Evolutionary conservation across 2,329 filamentous ascomycete genomes (phyloP), one percentile per base, ranked within the genome.

Genomic region (Metarhizium humberi): DNA sequence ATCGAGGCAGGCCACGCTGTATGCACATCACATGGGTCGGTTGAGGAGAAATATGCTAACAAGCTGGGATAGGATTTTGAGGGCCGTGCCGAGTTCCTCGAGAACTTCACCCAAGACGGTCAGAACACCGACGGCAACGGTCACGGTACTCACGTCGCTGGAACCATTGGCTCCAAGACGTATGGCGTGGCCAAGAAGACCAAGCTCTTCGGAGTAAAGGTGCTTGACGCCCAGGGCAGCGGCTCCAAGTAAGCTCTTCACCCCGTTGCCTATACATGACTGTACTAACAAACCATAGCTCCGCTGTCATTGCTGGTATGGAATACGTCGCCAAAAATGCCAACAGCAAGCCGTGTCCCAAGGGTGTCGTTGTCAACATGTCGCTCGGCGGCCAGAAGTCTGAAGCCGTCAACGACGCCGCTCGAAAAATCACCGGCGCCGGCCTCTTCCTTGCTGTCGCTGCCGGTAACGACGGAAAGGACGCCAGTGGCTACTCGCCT

Each of bases 381-480:
- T 79, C 76, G 8, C 73, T 82, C 11, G 78, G 79, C 47, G 78
- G 78, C n/a, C 50, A 59, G 56, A 66, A 62, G 59, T 77, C 75
- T 5, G 49, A 67, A 0, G 64, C 76, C 38, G 63, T 80, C 59
- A 82, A 81, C 71, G 62, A 61, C 40, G 78, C 77, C 16, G 76
- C 78, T 32, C 67, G 67, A 29, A 65, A 63, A 47, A 69, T 78
- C 45, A 68, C 77, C 59, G 56, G 57, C 18, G 64, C 67, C 2
- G 78, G 77, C 42, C 65, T 80, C 56, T 78, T 79, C 60, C 69
- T 80, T 46, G 78, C 75, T 56, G 78, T 80, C n/a, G 78, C 79
- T 6, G 79, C 79, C 18, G 79, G 79, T 42, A 82, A 82, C 64
- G 67, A 72, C 32, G 69, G 67, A 58, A 60, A 61, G 20, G 69